phyloP scores from a whole-genome alignment of 2,329 filamentous ascomycete species.

The Penicillium sumatraense region DNA sequence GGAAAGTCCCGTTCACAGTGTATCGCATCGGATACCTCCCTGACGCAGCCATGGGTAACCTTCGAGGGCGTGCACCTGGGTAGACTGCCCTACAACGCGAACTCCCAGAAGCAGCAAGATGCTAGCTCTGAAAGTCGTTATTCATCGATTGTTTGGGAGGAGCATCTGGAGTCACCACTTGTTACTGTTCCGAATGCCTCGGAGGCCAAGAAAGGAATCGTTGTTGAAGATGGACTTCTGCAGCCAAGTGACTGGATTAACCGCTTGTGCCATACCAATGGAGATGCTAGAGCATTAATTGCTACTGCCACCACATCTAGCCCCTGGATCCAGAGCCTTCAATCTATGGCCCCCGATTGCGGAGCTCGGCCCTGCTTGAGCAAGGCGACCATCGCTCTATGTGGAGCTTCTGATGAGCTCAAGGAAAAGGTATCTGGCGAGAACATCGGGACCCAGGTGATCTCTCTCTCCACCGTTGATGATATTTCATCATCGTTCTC shows the following conservation, averaged over 20 bases:
- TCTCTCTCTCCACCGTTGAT: slow-evolving; percentile 2
- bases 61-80: slow-evolving; percentile 27
- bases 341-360: background rate
- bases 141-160: slow-evolving; percentile 20
- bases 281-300: slow-evolving; percentile 14
- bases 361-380: slow-evolving; percentile 16
- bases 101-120: slow-evolving; percentile 14
- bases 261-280: slow-evolving; percentile 21
- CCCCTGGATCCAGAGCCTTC: slow-evolving; percentile 9
- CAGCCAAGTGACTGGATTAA: slow-evolving; percentile 20
- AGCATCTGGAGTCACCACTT: slow-evolving; percentile 21
- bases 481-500: slow-evolving; percentile 10
- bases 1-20: slow-evolving; percentile 19
- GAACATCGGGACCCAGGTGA: slow-evolving; percentile 4
- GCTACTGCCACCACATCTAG: slow-evolving; percentile 2
- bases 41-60: slow-evolving; percentile 22
- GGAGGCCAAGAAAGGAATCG: slow-evolving; percentile 1
- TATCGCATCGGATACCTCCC: slow-evolving; percentile 20
- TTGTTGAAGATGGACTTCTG: slow-evolving; percentile 9
- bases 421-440: background rate
- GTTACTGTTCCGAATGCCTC: background rate
- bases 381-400: slow-evolving; percentile 16
- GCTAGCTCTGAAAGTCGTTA: slow-evolving; percentile 8
- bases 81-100: slow-evolving; percentile 21
- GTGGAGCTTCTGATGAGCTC: background rate